phyloP scores from a whole-genome alignment of 768 basidiomycete genomes.

The Tricholoma hemisulphureum region DNA sequence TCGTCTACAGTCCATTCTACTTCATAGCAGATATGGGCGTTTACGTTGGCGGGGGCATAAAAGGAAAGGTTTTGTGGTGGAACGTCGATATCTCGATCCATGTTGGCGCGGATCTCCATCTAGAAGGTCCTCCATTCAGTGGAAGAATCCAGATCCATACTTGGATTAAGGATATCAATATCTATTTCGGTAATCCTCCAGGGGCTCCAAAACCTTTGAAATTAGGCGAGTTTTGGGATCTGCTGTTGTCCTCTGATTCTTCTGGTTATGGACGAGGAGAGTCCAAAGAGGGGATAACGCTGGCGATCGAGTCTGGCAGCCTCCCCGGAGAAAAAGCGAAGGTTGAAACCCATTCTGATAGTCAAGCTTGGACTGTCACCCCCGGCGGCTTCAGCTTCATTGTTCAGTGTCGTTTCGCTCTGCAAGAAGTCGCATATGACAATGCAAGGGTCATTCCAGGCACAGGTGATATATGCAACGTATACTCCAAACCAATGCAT shows the following conservation, averaged over 20 bases:
- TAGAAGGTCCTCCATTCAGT: conserved; percentile 6
- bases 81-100: conserved; percentile 1
- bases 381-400: not conserved
- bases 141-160: conserved; percentile 2
- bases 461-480: too few species aligned
- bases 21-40: conserved; percentile 4
- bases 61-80: too few species aligned
- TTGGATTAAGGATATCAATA: not conserved
- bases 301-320: not conserved
- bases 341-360: not conserved
- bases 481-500: not conserved
- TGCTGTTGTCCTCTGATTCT: not conserved
- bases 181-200: conserved; percentile 1
- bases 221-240: not conserved
- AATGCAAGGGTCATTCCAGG: not conserved
- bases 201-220: not conserved
- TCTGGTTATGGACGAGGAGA: not conserved
- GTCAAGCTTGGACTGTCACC: not conserved
- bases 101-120: not conserved
- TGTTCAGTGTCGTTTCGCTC: not conserved
- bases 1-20: conserved; percentile 2
- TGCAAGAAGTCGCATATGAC: not conserved
- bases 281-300: not conserved
- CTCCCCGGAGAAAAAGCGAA: not conserved
- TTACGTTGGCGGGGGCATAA: not conserved